These are phyloP conservation scores for Emergomyces orientalis DNA, from an alignment of 2,329 filamentous ascomycete genomes.

Conservation along the genomic window DNA sequence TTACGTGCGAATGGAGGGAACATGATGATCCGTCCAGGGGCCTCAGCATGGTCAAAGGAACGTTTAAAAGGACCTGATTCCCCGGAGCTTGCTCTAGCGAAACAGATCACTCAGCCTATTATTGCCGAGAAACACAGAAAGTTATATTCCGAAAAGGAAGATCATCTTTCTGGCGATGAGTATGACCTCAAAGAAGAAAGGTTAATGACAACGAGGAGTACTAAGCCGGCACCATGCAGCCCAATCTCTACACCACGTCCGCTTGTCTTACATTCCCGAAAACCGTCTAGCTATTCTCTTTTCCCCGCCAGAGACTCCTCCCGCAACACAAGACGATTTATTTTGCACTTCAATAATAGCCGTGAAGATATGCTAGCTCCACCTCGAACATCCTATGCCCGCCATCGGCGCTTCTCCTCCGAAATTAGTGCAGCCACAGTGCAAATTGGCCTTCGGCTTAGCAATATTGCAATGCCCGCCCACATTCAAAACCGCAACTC, in stretches of 20 bases:
- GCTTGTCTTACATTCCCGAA: neutral
- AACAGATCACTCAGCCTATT: neutral
- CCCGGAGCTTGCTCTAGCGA: neutral
- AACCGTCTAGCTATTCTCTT: slow-evolving; percentile 16
- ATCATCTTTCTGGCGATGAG: neutral
- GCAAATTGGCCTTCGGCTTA: slow-evolving; percentile 23
- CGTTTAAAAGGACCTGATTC: neutral
- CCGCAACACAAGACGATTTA: slow-evolving; percentile 9
- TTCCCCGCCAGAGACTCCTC: slow-evolving; percentile 16
- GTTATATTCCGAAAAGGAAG: neutral
- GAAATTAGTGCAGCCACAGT: slow-evolving; percentile 21
- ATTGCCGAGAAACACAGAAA: neutral
- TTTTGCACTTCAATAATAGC: slow-evolving; percentile 13
- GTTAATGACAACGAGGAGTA: neutral
- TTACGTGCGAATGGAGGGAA: slow-evolving; percentile 19
- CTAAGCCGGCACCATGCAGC: neutral
- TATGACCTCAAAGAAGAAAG: slow-evolving; percentile 1
- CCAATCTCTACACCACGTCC: neutral
- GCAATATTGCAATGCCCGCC: slow-evolving; percentile 14
- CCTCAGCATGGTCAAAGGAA: slow-evolving; percentile 9
- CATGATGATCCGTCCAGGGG: slow-evolving; percentile 4
- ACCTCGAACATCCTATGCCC: slow-evolving; percentile 15
- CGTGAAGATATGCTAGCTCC: slow-evolving; percentile 15
- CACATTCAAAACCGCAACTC: slow-evolving; percentile 3
- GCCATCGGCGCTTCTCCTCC: slow-evolving; percentile 19